Conservation (phyloP, 441 rosid species). For the Euphorbia celastroides region DNA sequence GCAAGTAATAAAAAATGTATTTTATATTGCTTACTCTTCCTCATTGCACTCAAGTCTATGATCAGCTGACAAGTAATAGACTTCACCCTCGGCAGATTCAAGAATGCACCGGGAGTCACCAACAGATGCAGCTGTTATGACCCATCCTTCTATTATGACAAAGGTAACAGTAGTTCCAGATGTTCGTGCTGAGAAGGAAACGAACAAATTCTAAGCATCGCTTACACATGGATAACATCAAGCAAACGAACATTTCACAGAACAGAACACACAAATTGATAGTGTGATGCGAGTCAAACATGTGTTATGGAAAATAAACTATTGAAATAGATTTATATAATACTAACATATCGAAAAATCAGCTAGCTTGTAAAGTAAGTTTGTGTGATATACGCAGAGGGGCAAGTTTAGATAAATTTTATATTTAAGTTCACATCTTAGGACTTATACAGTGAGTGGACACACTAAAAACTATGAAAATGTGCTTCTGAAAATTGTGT, state of each 20-base stretch:
- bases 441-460: too few species aligned
- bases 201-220: background rate
- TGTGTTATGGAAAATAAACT: too few species aligned
- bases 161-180: slow-evolving; percentile 97
- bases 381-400: too few species aligned
- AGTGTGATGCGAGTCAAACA: too few species aligned
- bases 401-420: too few species aligned
- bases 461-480: too few species aligned
- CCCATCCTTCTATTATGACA: slow-evolving; percentile 89
- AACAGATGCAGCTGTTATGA: slow-evolving; percentile 91
- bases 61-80: slow-evolving; percentile 86
- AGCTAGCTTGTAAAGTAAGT: too few species aligned
- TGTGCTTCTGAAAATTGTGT: too few species aligned
- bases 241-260: background rate
- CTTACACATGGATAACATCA: background rate
- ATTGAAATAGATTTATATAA: too few species aligned
- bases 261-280: background rate
- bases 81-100: slow-evolving; percentile 90
- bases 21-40: slow-evolving; percentile 70
- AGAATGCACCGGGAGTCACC: slow-evolving; percentile 98
- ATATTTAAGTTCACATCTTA: too few species aligned
- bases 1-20: slow-evolving; percentile 3
- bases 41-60: slow-evolving; percentile 90
- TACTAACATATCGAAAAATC: too few species aligned
- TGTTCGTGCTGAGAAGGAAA: slow-evolving; percentile 59